Base-by-base conservation (phyloP, 768 basidiomycete species). In the Tephrocybe sp. region DNA sequence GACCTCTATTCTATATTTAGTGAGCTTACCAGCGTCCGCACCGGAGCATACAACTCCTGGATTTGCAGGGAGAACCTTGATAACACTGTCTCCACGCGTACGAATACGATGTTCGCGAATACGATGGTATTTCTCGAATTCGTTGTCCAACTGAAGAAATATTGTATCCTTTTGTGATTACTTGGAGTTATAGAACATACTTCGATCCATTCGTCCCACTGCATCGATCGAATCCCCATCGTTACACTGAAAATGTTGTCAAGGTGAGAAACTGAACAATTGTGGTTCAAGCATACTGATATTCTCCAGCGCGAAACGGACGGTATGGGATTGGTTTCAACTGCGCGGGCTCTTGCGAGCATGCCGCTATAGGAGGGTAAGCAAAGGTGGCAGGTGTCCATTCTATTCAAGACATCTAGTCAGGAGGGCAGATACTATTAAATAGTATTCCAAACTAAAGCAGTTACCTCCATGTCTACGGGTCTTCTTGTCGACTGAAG, bases 141-240 rank as follows among this genome's bases (percentile, higher is more conserved):
- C 68, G 47, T 76, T 72, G 62, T 87, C 87, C 26, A 87, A 72
- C 81, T 83, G 36, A 19, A 51, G 27, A 44, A 15, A 7, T 30
- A 35, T 9, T 7, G 36, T 5, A 4, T 9, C 9, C 18, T 7
- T 18, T 21, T 12, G 16, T 8, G 12, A 8, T 7, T 34, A 15
- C 16, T 5, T n/a, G 6, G 32, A 15, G 32, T 8, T 34, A n/a
- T 11, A 34, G 6, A n/a, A 51, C 64, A n/a, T 52, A 82, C 83
- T 69, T 88, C 84, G 38, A 89, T 80, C 87, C 87, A 89, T 45
- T 84, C 79, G 32, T 76, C 73, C 82, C 83, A 89, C 8, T 70
- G 70, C 84, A 89, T 87, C 41, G 56, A 27, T 11, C 60, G 52
- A 24, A 62, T 60, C 15, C 62, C 59, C 62, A 60, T 60, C 8